Conservation (phyloP, 306 rosid genomes). For the Cucurbita argyrosperma region DNA sequence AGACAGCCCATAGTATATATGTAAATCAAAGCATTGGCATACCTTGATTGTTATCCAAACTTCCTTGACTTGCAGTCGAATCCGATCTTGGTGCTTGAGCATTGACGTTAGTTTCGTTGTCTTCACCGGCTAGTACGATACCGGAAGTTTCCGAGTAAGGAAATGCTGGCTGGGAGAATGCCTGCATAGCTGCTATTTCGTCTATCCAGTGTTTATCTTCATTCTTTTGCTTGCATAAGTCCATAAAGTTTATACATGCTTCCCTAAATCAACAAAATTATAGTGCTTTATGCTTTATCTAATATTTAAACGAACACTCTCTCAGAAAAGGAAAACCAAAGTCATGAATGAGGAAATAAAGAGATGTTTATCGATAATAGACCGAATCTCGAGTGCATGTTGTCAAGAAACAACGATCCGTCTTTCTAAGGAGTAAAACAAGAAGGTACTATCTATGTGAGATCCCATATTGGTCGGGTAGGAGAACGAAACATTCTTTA, state of each 20-base stretch:
- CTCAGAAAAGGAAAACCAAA: neutral
- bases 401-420: neutral
- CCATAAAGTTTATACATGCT: conserved; percentile 76
- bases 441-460: neutral
- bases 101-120: conserved; percentile 26
- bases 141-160: conserved; percentile 73
- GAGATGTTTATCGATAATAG: neutral
- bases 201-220: conserved; percentile 90
- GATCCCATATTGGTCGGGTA: too few species aligned
- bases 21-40: conserved; percentile 4
- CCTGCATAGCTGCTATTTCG: conserved; percentile 96
- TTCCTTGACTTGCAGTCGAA: conserved; percentile 73
- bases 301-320: neutral
- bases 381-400: neutral
- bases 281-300: neutral
- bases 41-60: conserved; percentile 73
- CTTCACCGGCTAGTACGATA: conserved; percentile 86
- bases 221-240: conserved; percentile 82
- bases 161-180: conserved; percentile 47
- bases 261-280: conserved; percentile 41
- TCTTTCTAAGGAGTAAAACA: neutral
- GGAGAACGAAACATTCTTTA: too few species aligned
- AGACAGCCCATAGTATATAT: neutral
- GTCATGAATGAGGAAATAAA: neutral
- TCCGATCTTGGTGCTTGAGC: conserved; percentile 37